phyloP scores from a whole-genome alignment of 108 stramenopile genomes.

The Skeletonema potamos region DNA sequence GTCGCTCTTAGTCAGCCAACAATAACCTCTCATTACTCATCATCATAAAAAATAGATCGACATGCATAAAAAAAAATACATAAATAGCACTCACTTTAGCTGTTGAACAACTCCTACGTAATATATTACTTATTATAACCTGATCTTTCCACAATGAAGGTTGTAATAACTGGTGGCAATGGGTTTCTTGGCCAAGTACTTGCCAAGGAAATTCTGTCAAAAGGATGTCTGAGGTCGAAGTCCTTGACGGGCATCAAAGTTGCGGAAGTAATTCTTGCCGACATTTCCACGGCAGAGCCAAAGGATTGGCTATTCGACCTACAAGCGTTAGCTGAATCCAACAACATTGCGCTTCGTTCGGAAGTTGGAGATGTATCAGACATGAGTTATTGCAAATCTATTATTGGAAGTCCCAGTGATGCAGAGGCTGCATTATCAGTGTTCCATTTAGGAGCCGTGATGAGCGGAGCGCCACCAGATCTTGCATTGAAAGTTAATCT shows the following conservation, averaged over 20 bases:
- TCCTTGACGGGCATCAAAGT: slow-evolving; percentile 15
- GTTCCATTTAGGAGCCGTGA: slow-evolving; percentile 63
- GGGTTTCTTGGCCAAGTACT: slow-evolving; percentile 69
- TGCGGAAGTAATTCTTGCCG: slow-evolving; percentile 39
- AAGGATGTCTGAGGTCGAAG: slow-evolving; percentile 23
- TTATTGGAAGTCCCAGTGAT: slow-evolving; percentile 18
- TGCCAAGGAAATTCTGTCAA: slow-evolving; percentile 40
- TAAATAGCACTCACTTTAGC: too few relatives aligned
- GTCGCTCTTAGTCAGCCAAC: too few relatives aligned
- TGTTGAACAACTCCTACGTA: too few relatives aligned
- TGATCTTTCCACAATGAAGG: slow-evolving; percentile 28
- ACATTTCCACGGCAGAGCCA: slow-evolving; percentile 41
- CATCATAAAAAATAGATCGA: too few relatives aligned
- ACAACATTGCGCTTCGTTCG: background rate
- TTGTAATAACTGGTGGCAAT: slow-evolving; percentile 62
- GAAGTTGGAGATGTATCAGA: slow-evolving; percentile 47
- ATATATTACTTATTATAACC: slow-evolving; percentile 3
- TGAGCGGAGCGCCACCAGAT: slow-evolving; percentile 62
- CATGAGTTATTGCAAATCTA: slow-evolving; percentile 34
- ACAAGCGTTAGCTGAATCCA: slow-evolving; percentile 6
- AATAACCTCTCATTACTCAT: too few relatives aligned
- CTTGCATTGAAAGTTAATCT: slow-evolving; percentile 50
- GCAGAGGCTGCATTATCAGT: slow-evolving; percentile 35
- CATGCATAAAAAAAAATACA: too few relatives aligned
- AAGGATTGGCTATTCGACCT: slow-evolving; percentile 23